Percentiles rank a stretch among this genome's conserved stretches.
Conservation (phyloP, 2,329 filamentous ascomycete species). For the Aspergillus alliaceus region DNA sequence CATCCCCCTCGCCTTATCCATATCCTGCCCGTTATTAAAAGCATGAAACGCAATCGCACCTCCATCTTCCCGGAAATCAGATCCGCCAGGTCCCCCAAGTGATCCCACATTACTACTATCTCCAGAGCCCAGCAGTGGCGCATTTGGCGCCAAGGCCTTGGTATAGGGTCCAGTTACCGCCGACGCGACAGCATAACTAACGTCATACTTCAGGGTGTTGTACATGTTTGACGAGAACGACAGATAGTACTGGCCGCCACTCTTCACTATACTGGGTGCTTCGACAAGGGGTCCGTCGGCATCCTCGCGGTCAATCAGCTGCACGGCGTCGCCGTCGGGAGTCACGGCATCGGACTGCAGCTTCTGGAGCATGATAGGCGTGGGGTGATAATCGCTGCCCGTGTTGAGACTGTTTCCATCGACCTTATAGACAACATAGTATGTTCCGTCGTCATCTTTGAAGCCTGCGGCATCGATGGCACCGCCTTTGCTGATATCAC, state of each 20-base stretch:
- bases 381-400: conserved; percentile 31
- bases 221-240: conserved; percentile 60
- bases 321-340: conserved; percentile 47
- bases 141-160: conserved; percentile 23
- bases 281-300: conserved; percentile 59
- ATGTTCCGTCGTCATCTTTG: conserved; percentile 48
- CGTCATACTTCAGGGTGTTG: conserved; percentile 52
- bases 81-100: conserved; percentile 30
- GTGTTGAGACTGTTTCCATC: conserved; percentile 58
- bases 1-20: conserved; percentile 19
- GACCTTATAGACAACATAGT: conserved; percentile 63
- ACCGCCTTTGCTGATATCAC: conserved; percentile 52
- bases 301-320: conserved; percentile 59
- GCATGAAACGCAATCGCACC: conserved; percentile 29
- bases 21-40: conserved; percentile 21
- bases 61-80: conserved; percentile 27
- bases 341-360: conserved; percentile 52
- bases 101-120: conserved; percentile 21
- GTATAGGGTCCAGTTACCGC: conserved; percentile 29
- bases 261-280: conserved; percentile 52
- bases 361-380: conserved; percentile 59
- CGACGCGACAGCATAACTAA: conserved; percentile 54
- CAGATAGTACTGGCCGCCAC: conserved; percentile 53
- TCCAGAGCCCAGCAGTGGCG: conserved; percentile 28
- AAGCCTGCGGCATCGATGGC: conserved; percentile 62